Evolutionary conservation across 1,284 basidiomycete species (phyloP).

Genomic region (Puccinia sorghi): DNA sequence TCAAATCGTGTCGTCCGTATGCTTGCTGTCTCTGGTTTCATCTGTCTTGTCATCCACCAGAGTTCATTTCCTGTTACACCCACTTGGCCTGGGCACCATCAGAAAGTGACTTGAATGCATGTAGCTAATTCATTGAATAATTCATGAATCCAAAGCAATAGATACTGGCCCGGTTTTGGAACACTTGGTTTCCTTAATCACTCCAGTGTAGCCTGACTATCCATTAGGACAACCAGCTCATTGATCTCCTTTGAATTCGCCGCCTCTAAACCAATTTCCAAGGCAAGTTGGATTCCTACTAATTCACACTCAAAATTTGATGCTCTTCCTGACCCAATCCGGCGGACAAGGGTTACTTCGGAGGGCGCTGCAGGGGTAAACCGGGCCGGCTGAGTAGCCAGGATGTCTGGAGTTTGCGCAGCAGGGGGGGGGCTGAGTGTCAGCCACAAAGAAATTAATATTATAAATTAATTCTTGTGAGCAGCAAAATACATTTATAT

Average conservation of each 20-base stretch:
- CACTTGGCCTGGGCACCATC: not conserved
- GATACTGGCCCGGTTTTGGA: not conserved
- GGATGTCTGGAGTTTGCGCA: no score
- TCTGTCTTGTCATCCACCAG: not conserved
- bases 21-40: not conserved
- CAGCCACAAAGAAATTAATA: no score
- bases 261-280: not conserved
- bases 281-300: not conserved
- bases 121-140: no score
- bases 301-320: not conserved
- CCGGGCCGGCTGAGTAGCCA: no score
- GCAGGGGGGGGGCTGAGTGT: no score
- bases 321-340: not conserved
- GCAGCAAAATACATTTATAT: no score
- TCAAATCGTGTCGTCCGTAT: not conserved
- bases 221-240: not conserved
- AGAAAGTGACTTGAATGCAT: not conserved
- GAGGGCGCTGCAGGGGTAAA: no score
- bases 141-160: not conserved
- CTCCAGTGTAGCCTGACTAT: not conserved
- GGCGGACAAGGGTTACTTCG: no score
- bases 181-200: no score
- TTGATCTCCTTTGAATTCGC: no score
- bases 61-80: not conserved
- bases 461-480: no score